phyloP scores from a whole-genome alignment of 768 basidiomycete genomes.

The Mycena alexandri region DNA sequence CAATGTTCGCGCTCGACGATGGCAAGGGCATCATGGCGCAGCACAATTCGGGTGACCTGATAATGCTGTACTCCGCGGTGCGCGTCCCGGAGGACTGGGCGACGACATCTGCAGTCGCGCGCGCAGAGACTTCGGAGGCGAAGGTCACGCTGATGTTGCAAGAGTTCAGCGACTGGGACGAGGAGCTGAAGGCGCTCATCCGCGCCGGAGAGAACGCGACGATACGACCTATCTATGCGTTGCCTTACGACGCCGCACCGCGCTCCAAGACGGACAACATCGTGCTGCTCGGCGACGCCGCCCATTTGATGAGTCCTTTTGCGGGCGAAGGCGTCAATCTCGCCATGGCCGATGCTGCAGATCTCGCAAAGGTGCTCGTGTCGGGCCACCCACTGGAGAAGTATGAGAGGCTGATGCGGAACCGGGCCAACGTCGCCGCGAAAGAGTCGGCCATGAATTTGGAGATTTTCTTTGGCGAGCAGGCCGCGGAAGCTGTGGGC shows the following conservation, averaged over 20 bases:
- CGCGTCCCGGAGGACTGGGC: constrained; percentile 28
- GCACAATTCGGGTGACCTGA: constrained; percentile 45
- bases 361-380: constrained; percentile 26
- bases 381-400: constrained; percentile 24
- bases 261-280: constrained; percentile 15
- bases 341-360: constrained; percentile 47
- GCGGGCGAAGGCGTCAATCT: constrained; percentile 54
- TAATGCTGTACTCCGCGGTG: constrained; percentile 41
- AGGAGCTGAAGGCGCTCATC: constrained; percentile 21
- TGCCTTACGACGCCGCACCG: constrained; percentile 16
- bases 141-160: constrained; percentile 11
- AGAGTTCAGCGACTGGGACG: constrained; percentile 30
- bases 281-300: constrained; percentile 49
- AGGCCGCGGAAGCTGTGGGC: constrained; percentile 12
- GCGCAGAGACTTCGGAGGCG: constrained; percentile 11
- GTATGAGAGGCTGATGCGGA: constrained; percentile 30
- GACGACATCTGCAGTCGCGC: constrained; percentile 22
- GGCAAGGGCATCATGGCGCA: constrained; percentile 47
- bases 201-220: constrained; percentile 17
- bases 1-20: constrained; percentile 41
- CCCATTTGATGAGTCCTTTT: constrained; percentile 53
- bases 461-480: constrained; percentile 26
- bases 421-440: constrained; percentile 21
- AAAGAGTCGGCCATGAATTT: constrained; percentile 23
- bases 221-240: constrained; percentile 29